Conservation (phyloP, 2,329 filamentous ascomycete genomes). For the Pyrenochaeta sp. region DNA sequence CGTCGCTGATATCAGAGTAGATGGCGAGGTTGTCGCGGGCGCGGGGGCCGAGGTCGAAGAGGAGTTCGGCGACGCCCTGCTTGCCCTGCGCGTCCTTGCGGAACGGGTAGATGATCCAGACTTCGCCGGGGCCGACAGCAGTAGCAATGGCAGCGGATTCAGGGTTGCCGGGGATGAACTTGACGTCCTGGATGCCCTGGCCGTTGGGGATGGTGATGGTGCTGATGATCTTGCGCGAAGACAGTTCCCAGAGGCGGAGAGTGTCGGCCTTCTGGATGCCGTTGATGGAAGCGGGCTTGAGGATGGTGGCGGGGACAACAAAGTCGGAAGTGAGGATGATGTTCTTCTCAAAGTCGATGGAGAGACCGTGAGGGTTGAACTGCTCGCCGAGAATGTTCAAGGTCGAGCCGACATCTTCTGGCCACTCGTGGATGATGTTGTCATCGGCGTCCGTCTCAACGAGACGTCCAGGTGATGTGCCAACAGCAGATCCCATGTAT, state of each 20-base stretch:
- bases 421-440: slow-evolving; percentile 69
- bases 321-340: slow-evolving; percentile 69
- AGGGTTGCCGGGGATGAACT: slow-evolving; percentile 68
- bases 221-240: slow-evolving; percentile 62
- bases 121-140: slow-evolving; percentile 65
- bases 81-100: slow-evolving; percentile 62
- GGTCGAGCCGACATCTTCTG: slow-evolving; percentile 61
- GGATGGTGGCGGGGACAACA: slow-evolving; percentile 66
- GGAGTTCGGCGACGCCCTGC: slow-evolving; percentile 65
- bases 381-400: slow-evolving; percentile 67
- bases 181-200: slow-evolving; percentile 69
- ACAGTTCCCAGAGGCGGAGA: slow-evolving; percentile 66
- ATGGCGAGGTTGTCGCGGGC: slow-evolving; percentile 65
- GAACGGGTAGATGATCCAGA: slow-evolving; percentile 72
- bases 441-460: slow-evolving; percentile 67
- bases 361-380: slow-evolving; percentile 68
- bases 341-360: slow-evolving; percentile 64
- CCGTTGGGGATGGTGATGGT: slow-evolving; percentile 68
- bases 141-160: slow-evolving; percentile 67
- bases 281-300: slow-evolving; percentile 61
- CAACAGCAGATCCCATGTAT: slow-evolving; percentile 67
- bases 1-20: slow-evolving; percentile 66
- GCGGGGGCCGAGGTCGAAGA: slow-evolving; percentile 65
- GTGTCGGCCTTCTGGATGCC: slow-evolving; percentile 65
- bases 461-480: slow-evolving; percentile 65